phyloP scores from a whole-genome alignment of 495 filamentous ascomycete species.

The Trichoderma gamsii region DNA sequence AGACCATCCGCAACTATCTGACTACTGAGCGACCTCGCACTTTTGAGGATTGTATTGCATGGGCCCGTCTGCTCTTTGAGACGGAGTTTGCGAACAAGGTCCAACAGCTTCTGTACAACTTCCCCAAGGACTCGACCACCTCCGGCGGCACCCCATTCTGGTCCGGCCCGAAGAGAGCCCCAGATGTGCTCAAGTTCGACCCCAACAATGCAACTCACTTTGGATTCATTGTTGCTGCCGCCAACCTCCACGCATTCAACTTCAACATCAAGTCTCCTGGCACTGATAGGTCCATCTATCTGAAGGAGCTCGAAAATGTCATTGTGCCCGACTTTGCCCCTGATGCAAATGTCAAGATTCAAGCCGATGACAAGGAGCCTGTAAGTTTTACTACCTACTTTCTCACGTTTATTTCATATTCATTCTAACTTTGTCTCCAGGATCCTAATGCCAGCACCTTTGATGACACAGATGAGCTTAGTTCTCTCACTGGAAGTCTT shows the following conservation, averaged over 20 bases:
- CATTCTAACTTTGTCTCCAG: slow-evolving; percentile 24
- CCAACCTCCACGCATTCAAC: slow-evolving; percentile 95
- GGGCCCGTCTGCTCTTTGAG: slow-evolving; percentile 92
- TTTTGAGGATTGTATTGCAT: slow-evolving; percentile 92
- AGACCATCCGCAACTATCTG: slow-evolving; percentile 84
- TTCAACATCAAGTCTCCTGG: slow-evolving; percentile 85
- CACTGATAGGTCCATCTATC: slow-evolving; percentile 60
- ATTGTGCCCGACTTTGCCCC: slow-evolving; percentile 95
- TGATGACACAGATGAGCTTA: slow-evolving; percentile 67
- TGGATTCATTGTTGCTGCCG: slow-evolving; percentile 77
- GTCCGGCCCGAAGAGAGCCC: slow-evolving; percentile 97
- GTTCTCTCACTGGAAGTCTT: slow-evolving; percentile 58
- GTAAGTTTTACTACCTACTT: slow-evolving; percentile 32
- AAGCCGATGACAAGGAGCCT: slow-evolving; percentile 90
- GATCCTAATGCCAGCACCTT: slow-evolving; percentile 75
- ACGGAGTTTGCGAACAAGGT: slow-evolving; percentile 96
- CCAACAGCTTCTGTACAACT: slow-evolving; percentile 94
- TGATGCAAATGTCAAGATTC: slow-evolving; percentile 89
- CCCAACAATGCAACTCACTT: slow-evolving; percentile 76
- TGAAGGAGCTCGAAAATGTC: slow-evolving; percentile 79
- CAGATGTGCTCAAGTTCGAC: slow-evolving; percentile 85
- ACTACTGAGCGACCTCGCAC: slow-evolving; percentile 86
- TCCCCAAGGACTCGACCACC: slow-evolving; percentile 87
- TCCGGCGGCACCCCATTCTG: slow-evolving; percentile 89
- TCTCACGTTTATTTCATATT: slow-evolving; percentile 12